Evolutionary conservation across 2,329 filamentous ascomycete genomes (phyloP), one percentile per base, ranked within the genome.

Genomic region (Nemania serpens): DNA sequence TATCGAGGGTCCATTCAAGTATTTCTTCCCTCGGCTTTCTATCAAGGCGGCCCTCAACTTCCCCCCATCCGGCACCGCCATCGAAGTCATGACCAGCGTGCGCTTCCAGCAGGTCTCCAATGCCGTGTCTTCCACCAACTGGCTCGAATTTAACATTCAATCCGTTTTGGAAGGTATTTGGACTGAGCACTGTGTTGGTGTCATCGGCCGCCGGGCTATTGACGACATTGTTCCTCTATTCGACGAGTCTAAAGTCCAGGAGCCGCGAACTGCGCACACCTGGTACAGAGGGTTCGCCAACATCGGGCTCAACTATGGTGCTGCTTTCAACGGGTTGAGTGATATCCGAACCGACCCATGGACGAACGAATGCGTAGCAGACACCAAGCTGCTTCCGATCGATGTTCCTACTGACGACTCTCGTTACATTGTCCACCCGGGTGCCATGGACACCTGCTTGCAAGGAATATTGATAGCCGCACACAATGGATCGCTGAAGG

Each of bases 281-380:
- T 64, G 61, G 61, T 64, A 64, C n/a, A 55, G 55, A 46, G 49
- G 58, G 5, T 61, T 64, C 20, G 49, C 61, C 17, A 61, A 64
- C 45, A 61, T 61, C 36, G 61, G 58, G 12, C 58, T 64, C n/a
- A 58, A 58, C 41, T 64, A 64, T 15, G 60, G 60, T 17, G 46
- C 60, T 48, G 29, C 60, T 17, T 63, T 63, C 41, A 59, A 63
- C 25, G 56, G 52, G 39, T 20, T 63, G 36, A 58, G 36, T 22
- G 36, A 53, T 7, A 58, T 61, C 25, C 42, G 54, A 29, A 58
- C 43, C 11, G 50, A 62, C 20, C 55, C 49, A 34, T 56, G 55
- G 56, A 61, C 48, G 11, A 61, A 50, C 17, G 58, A 55, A 18
- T 53, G 46, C 34, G 55, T 48, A 7, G 39, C 55, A 22, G 36